Evolutionary conservation across 148 eudicot genomes (phyloP).

Genomic region (Talinum fruticosum): DNA sequence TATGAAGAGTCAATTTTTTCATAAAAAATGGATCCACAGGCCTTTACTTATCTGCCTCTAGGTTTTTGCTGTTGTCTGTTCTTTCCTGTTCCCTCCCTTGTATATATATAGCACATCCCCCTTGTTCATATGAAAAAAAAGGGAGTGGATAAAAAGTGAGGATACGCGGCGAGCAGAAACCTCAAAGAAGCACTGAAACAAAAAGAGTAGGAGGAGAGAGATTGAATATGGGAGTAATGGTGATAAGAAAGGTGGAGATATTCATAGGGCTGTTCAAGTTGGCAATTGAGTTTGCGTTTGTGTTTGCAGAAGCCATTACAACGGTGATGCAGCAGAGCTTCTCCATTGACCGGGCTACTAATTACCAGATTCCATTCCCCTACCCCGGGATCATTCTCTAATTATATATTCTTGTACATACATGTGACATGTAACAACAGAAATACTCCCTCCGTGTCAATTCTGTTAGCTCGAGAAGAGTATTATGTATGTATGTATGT

Average conservation of each 20-base stretch:
- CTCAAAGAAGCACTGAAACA: not conserved
- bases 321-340: slow-evolving; percentile 3
- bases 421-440: not conserved
- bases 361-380: slow-evolving; percentile 7
- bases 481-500: not conserved
- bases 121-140: not conserved
- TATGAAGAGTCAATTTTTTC: not conserved
- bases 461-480: too few species aligned
- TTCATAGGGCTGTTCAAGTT: slow-evolving; percentile 16
- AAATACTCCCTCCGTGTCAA: too few species aligned
- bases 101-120: not conserved
- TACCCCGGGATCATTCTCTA: slow-evolving; percentile 5
- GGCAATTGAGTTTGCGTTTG: slow-evolving; percentile 3
- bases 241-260: slow-evolving; percentile 19
- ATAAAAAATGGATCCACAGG: not conserved
- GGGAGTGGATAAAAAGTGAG: not conserved
- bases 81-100: not conserved
- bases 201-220: not conserved
- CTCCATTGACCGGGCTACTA: not conserved
- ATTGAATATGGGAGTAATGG: not conserved
- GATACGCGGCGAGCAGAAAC: slow-evolving; percentile 1
- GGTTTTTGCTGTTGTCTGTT: too few species aligned
- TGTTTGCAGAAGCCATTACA: slow-evolving; percentile 5
- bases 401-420: not conserved
- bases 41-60: not conserved